Base-by-base conservation (phyloP, 306 rosid genomes). In the Vicia faba region DNA sequence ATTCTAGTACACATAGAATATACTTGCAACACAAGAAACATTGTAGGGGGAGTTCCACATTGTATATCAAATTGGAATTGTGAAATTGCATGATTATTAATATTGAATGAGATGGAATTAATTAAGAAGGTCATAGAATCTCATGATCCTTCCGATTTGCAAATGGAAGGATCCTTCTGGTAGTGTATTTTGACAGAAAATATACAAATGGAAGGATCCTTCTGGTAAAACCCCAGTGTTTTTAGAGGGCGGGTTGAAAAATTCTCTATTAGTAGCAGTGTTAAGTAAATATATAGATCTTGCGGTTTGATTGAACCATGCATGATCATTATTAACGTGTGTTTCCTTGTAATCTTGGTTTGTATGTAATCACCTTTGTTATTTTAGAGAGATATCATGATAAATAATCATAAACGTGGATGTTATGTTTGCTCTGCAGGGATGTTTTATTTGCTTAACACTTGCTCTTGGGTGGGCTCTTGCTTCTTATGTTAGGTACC, bases 401-500 rank as follows among this genome's bases (percentile, higher is more conserved):
- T 28, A 56, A 13, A 38, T 61, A 23, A 14, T 8, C 40, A 10
- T 45, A 57, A 33, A 20, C 62, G 61, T 54, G 18, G 46, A n/a
- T 46, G 20, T 73, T 51, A 11, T 73, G 62, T 68, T 65, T 68
- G 36, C 44, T 56, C 40, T 70, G 71, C 75, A 89, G 98, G 98
- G 98, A 67, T 93, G 98, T 67, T 0, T 82, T 3, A 89, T 93
- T 71, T 89, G 97, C 78, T 79, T 89, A 72, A 0, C 4, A 61
- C 96, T 93, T 69, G 97, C 97, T 38, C 31, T 89, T 19, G 98
- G 98, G 43, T 93, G 96, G 96, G 95, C 84, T 64, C 82, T 83
- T 70, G 97, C 98, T 41, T 91, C 98, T 59, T 84, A 72, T 78
- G 96, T 93, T 81, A 89, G 97, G 98, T 93, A 88, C 50, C 10